phyloP scores from a whole-genome alignment of 2,329 filamentous ascomycete genomes.

The Colletotrichum siamense region DNA sequence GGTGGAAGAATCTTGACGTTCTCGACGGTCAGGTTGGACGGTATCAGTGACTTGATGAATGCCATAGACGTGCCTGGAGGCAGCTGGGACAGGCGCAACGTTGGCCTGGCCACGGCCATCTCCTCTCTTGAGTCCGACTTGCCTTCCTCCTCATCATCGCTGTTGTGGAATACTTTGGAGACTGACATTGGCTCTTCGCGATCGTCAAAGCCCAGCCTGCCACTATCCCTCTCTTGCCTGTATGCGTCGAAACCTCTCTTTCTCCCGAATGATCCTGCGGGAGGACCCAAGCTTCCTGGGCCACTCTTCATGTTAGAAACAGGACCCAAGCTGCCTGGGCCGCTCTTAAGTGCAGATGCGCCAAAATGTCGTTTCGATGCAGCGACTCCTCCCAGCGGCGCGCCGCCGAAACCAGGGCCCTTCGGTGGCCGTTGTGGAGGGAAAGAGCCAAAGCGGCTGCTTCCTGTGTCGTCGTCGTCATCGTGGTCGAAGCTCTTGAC shows the following conservation, averaged over 20 bases:
- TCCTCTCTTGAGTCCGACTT: slow-evolving; percentile 55
- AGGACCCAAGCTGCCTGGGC: slow-evolving; percentile 67
- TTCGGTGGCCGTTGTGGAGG: slow-evolving; percentile 3
- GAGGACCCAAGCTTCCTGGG: slow-evolving; percentile 65
- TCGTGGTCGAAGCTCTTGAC: slow-evolving; percentile 78
- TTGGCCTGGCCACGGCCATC: slow-evolving; percentile 66
- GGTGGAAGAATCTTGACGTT: slow-evolving; percentile 73
- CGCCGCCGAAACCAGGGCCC: slow-evolving; percentile 30
- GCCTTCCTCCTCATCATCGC: slow-evolving; percentile 59
- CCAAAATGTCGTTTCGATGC: slow-evolving; percentile 69
- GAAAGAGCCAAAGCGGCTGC: slow-evolving; percentile 16
- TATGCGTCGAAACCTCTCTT: slow-evolving; percentile 60
- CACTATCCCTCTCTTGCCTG: slow-evolving; percentile 36
- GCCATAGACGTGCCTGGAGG: slow-evolving; percentile 66
- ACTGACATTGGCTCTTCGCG: slow-evolving; percentile 59
- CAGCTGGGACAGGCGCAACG: slow-evolving; percentile 64
- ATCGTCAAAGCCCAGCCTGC: slow-evolving; percentile 44
- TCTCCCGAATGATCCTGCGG: slow-evolving; percentile 53
- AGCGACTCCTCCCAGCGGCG: slow-evolving; percentile 28
- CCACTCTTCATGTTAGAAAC: slow-evolving; percentile 61
- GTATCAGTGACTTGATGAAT: slow-evolving; percentile 64
- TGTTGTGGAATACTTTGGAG: slow-evolving; percentile 76
- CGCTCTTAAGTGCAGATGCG: slow-evolving; percentile 60
- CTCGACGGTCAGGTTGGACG: slow-evolving; percentile 69
- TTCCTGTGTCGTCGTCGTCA: slow-evolving; percentile 50